phyloP scores from a whole-genome alignment of 1,284 basidiomycete genomes.

The Ceratobasidium sp. region DNA sequence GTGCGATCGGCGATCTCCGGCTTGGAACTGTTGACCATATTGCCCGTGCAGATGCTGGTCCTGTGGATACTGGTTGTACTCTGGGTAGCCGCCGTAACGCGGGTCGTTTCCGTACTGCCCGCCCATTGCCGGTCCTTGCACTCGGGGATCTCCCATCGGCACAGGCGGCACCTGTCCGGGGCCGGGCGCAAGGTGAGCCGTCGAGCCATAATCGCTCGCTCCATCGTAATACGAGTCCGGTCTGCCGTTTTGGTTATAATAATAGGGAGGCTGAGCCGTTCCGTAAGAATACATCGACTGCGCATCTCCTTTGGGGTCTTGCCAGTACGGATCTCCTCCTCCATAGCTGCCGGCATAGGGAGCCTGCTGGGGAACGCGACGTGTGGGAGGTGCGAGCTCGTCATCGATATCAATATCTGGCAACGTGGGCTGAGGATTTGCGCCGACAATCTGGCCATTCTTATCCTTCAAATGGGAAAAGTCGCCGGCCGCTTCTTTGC shows the following conservation, averaged over 20 bases:
- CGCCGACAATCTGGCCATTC: constrained; percentile 82
- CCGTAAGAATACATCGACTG: constrained; percentile 32
- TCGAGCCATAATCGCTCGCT: constrained; percentile 36
- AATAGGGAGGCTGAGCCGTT: neutral
- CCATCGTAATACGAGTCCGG: constrained; percentile 36
- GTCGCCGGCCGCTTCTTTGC: constrained; percentile 89
- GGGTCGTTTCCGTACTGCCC: constrained; percentile 24
- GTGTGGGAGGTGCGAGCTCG: constrained; percentile 50
- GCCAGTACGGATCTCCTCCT: constrained; percentile 22
- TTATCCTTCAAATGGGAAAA: constrained; percentile 93
- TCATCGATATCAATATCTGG: constrained; percentile 91
- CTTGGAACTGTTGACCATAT: constrained; percentile 20
- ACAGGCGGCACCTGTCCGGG: constrained; percentile 21
- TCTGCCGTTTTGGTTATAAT: constrained; percentile 17
- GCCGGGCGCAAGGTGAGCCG: constrained; percentile 26
- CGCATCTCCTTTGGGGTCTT: constrained; percentile 23
- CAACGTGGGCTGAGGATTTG: constrained; percentile 94
- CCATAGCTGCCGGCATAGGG: neutral
- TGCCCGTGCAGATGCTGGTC: constrained; percentile 13
- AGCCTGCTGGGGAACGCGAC: constrained; percentile 13
- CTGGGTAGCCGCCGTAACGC: constrained; percentile 21
- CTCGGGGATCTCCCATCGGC: constrained; percentile 25
- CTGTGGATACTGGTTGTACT: constrained; percentile 6
- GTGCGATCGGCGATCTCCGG: constrained; percentile 34
- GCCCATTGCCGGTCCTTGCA: constrained; percentile 11